Conservation (phyloP, 805 yeast genomes). For the Saccharomycopsis selenospora region DNA sequence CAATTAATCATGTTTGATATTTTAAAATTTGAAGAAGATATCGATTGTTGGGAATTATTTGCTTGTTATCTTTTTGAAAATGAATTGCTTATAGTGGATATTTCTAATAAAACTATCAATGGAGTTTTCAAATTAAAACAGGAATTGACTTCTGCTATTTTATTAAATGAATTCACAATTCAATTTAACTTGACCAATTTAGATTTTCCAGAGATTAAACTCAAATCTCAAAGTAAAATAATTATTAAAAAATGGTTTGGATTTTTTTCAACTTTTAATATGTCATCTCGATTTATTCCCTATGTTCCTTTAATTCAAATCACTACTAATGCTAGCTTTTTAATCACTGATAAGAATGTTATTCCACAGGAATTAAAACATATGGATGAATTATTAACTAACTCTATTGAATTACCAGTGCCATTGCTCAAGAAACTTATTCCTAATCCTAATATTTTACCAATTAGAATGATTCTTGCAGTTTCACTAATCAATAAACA, state of each 20-base stretch:
- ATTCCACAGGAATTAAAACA: slow-evolving; percentile 36
- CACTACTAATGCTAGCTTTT: slow-evolving; percentile 44
- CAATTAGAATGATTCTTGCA: slow-evolving; percentile 37
- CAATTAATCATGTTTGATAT: slow-evolving; percentile 17
- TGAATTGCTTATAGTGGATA: slow-evolving; percentile 25
- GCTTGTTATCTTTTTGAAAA: slow-evolving; percentile 31
- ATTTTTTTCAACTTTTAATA: slow-evolving; percentile 25
- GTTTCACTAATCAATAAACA: slow-evolving; percentile 34
- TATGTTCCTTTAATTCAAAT: slow-evolving; percentile 36
- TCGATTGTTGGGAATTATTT: slow-evolving; percentile 35
- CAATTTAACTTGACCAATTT: slow-evolving; percentile 35
- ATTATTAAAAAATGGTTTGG: slow-evolving; percentile 38
- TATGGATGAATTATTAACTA: slow-evolving; percentile 30
- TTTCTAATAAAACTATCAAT: slow-evolving; percentile 26
- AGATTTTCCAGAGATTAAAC: slow-evolving; percentile 38
- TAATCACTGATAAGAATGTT: slow-evolving; percentile 28
- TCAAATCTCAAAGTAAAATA: slow-evolving; percentile 28
- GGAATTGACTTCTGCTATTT: slow-evolving; percentile 31
- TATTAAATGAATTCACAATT: slow-evolving; percentile 25
- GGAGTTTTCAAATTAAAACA: slow-evolving; percentile 36
- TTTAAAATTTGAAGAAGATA: slow-evolving; percentile 37
- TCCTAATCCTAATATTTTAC: slow-evolving; percentile 34
- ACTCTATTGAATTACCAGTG: slow-evolving; percentile 38
- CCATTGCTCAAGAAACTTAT: slow-evolving; percentile 32
- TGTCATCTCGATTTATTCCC: slow-evolving; percentile 12